These are phyloP conservation scores for Lactarius trivialis DNA, from an alignment of 768 basidiomycete species.

Conservation along the genomic window DNA sequence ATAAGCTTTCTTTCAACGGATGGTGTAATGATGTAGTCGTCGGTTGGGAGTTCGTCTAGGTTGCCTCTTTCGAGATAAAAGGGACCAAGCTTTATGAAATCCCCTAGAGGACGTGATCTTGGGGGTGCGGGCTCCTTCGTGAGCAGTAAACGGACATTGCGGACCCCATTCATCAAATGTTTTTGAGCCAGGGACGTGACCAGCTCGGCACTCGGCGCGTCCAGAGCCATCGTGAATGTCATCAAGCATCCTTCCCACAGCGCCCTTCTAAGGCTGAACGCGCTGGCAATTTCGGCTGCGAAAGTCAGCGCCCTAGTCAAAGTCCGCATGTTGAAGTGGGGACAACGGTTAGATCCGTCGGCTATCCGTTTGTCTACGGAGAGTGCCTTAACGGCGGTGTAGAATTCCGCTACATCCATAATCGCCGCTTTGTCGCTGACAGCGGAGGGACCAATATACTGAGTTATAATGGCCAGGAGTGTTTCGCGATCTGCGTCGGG, in stretches of 20 bases:
- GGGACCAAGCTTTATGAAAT: slow-evolving; percentile 80
- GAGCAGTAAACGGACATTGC: slow-evolving; percentile 72
- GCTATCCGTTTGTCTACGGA: slow-evolving; percentile 73
- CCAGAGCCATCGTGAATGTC: slow-evolving; percentile 96
- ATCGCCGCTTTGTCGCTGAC: slow-evolving; percentile 82
- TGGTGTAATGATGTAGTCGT: slow-evolving; percentile 90
- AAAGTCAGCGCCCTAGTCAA: slow-evolving; percentile 86
- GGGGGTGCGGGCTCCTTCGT: slow-evolving; percentile 59
- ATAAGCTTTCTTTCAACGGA: slow-evolving; percentile 93
- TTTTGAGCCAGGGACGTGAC: slow-evolving; percentile 68
- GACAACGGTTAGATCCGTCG: slow-evolving; percentile 87
- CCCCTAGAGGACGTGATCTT: slow-evolving; percentile 38
- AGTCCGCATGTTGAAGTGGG: slow-evolving; percentile 97
- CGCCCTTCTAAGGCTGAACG: slow-evolving; percentile 76
- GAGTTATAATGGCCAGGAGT: slow-evolving; percentile 73
- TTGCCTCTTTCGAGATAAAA: slow-evolving; percentile 86
- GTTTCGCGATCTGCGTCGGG: slow-evolving; percentile 92
- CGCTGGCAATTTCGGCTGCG: slow-evolving; percentile 69
- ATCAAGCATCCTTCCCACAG: slow-evolving; percentile 97
- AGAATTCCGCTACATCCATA: slow-evolving; percentile 90
- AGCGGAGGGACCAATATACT: slow-evolving; percentile 81
- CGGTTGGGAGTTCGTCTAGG: slow-evolving; percentile 50
- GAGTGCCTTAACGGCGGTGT: slow-evolving; percentile 69
- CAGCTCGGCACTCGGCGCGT: slow-evolving; percentile 56
- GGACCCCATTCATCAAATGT: slow-evolving; percentile 70